Percentiles rank a stretch among this genome's conserved stretches.
These are phyloP conservation scores for Skeletonema marinoi DNA, from an alignment of 108 stramenopile species.

Conservation along the genomic window DNA sequence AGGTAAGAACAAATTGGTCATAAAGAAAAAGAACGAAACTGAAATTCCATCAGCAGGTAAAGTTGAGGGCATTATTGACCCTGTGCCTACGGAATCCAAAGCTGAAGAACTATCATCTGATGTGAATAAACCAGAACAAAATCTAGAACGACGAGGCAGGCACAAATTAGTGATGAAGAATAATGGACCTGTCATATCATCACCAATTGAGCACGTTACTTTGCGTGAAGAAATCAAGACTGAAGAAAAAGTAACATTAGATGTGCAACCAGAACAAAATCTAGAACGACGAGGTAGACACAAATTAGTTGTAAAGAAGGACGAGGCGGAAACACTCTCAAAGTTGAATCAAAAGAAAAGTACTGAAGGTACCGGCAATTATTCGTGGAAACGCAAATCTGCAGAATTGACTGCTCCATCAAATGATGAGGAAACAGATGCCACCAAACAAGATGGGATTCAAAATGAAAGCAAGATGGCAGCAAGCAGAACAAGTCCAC, in stretches of 20 bases:
- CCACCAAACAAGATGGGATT: background rate
- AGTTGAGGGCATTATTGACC: background rate
- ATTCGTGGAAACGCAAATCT: slow-evolving; percentile 17
- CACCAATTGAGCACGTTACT: background rate
- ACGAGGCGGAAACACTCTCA: background rate
- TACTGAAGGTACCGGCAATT: background rate
- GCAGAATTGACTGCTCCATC: background rate
- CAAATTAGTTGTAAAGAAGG: slow-evolving; percentile 33
- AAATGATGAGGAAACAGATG: background rate
- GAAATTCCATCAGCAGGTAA: background rate
- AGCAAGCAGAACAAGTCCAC: background rate
- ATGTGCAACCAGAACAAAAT: background rate
- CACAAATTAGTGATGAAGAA: slow-evolving; percentile 37
- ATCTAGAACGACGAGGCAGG: slow-evolving; percentile 29
- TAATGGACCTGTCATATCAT: background rate
- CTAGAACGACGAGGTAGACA: slow-evolving; percentile 34
- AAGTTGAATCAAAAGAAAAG: background rate
- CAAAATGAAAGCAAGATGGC: background rate
- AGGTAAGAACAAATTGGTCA: slow-evolving; percentile 33
- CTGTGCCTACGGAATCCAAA: background rate
- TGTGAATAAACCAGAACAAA: background rate
- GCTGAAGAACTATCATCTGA: background rate
- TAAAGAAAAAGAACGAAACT: slow-evolving; percentile 16
- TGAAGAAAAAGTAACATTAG: background rate
- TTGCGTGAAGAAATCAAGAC: background rate